Percentiles rank a stretch among this genome's conserved stretches.
Conservation (phyloP, 2,329 filamentous ascomycete species). For the Ophiostoma pallidulum region DNA sequence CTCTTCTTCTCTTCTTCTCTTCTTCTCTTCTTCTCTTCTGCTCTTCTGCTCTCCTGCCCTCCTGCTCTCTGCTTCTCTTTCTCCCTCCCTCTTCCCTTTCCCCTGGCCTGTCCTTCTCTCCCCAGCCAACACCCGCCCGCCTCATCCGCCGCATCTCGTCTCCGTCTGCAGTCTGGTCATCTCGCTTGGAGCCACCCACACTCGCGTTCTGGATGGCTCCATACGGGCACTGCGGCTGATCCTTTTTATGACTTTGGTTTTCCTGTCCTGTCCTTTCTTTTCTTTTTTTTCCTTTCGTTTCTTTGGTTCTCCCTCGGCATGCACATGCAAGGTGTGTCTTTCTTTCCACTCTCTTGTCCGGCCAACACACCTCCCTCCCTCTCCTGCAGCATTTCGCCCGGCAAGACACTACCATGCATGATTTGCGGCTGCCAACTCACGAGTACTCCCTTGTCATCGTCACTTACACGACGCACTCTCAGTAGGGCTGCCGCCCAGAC, state of each 20-base stretch:
- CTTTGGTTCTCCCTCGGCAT: background rate
- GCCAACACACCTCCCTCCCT: background rate
- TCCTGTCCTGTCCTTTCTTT: too few relatives aligned
- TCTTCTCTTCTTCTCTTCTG: too few relatives aligned
- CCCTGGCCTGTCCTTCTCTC: too few relatives aligned
- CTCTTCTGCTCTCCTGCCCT: too few relatives aligned
- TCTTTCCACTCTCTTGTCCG: background rate
- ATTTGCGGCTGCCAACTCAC: slow-evolving; percentile 1
- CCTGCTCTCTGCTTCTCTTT: too few relatives aligned
- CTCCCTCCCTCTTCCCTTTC: too few relatives aligned
- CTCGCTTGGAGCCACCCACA: slow-evolving; percentile 1
- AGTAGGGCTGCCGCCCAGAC: background rate
- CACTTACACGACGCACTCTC: background rate
- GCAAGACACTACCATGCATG: background rate
- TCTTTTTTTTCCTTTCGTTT: background rate
- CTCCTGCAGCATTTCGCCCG: background rate
- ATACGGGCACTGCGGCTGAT: background rate
- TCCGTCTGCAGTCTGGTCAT: background rate
- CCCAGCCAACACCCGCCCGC: too few relatives aligned
- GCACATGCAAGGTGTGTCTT: background rate
- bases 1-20: too few relatives aligned
- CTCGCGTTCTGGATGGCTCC: background rate
- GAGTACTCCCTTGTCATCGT: background rate
- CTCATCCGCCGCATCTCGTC: too few relatives aligned
- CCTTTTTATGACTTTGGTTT: too few relatives aligned